These are phyloP conservation scores for Vitis amurensis DNA, from an alignment of 164 flowering plant species.

Conservation along the genomic window DNA sequence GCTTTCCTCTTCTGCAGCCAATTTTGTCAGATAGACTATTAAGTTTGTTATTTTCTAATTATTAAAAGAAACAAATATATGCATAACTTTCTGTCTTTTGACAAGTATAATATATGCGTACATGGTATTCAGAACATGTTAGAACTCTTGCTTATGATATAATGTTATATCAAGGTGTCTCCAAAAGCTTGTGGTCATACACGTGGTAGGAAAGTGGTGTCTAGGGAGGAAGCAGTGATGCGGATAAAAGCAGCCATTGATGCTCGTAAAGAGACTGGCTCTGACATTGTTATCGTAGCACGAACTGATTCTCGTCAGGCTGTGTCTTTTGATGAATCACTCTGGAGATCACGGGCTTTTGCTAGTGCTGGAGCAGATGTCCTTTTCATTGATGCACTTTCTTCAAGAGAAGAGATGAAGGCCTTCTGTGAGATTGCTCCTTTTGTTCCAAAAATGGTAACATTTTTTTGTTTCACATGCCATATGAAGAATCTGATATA, in stretches of 20 bases:
- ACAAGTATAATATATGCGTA: too few species aligned
- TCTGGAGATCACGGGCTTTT: slow-evolving; percentile 81
- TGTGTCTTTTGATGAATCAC: slow-evolving; percentile 77
- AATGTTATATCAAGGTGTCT: slow-evolving; percentile 51
- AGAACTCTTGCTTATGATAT: slow-evolving; percentile 9
- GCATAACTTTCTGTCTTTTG: too few species aligned
- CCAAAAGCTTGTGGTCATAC: slow-evolving; percentile 99
- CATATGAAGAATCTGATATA: too few species aligned
- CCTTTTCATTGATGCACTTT: slow-evolving; percentile 91
- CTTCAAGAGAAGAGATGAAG: slow-evolving; percentile 91
- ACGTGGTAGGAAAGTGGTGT: slow-evolving; percentile 83
- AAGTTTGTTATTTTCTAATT: too few species aligned
- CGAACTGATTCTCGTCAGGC: slow-evolving; percentile 96
- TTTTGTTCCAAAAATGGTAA: slow-evolving; percentile 87
- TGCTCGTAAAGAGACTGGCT: slow-evolving; percentile 82
- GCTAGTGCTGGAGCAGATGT: slow-evolving; percentile 98
- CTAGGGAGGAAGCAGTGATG: slow-evolving; percentile 94
- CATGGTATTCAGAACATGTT: neutral
- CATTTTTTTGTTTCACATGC: neutral
- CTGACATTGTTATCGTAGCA: slow-evolving; percentile 90
- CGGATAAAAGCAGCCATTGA: slow-evolving; percentile 90
- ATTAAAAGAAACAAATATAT: too few species aligned
- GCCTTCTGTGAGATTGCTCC: slow-evolving; percentile 74
- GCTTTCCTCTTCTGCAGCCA: too few species aligned
- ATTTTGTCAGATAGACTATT: too few species aligned